Evolutionary conservation across 345 rosid species (phyloP).

Genomic region (Eucalyptus urophylla): DNA sequence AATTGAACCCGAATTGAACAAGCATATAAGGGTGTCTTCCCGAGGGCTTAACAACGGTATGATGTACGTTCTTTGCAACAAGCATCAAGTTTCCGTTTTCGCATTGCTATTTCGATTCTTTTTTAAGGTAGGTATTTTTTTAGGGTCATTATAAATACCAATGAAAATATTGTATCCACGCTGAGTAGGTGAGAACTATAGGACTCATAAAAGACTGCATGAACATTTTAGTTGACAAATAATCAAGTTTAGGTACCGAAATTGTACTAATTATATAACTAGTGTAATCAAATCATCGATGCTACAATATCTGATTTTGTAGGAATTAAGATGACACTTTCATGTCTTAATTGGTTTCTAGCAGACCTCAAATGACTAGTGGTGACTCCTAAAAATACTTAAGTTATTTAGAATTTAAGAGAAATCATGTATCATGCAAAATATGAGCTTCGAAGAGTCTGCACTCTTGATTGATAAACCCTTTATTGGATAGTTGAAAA

Average conservation of each 20-base stretch:
- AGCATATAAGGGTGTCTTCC: neutral
- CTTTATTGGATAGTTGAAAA: rapidly evolving
- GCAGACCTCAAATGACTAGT: rapidly evolving
- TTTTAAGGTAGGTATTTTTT: neutral
- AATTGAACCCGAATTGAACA: neutral
- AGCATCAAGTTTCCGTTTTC: neutral
- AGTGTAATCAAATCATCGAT: too few species aligned
- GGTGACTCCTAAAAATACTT: neutral
- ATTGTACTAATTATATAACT: too few species aligned
- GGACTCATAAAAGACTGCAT: neutral
- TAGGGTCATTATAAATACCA: neutral
- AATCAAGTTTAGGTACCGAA: neutral
- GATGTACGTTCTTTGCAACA: neutral
- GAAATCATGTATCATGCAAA: neutral
- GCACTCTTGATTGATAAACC: neutral
- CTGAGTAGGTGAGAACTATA: neutral
- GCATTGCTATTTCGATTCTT: neutral
- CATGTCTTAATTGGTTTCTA: neutral
- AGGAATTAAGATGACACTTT: neutral
- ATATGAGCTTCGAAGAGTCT: neutral
- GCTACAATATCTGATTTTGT: rapidly evolving
- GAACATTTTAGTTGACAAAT: neutral
- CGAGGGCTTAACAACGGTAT: neutral
- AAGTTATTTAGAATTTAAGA: too few species aligned
- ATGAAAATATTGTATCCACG: neutral